Percentiles rank a stretch among this genome's conserved stretches.
Evolutionary conservation across 1,284 basidiomycete species (phyloP).

Genomic region (Ganoderma meredithae): DNA sequence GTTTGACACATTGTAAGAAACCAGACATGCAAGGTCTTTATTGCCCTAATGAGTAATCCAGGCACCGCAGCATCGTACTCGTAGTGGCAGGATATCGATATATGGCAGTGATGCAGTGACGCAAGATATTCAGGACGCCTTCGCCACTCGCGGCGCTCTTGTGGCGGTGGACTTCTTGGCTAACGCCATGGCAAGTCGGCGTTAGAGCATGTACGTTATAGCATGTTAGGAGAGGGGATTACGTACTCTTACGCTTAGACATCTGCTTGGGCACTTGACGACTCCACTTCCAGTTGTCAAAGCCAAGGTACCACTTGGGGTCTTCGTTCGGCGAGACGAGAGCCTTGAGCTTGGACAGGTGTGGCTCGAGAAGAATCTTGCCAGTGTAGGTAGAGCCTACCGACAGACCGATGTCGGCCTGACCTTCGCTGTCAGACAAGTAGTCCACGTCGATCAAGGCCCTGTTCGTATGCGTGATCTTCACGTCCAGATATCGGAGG

Average conservation of each 20-base stretch:
- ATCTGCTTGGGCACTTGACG: background rate
- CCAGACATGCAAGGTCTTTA: too few species aligned
- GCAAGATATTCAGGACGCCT: background rate
- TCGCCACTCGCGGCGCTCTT: background rate
- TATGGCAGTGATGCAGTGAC: background rate
- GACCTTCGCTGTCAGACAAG: background rate
- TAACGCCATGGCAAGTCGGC: background rate
- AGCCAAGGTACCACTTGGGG: slow-evolving; percentile 4
- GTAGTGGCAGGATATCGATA: background rate
- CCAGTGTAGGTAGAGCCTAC: background rate
- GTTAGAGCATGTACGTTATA: background rate
- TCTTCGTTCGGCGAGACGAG: slow-evolving; percentile 6
- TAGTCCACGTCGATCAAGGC: background rate
- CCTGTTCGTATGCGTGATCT: background rate
- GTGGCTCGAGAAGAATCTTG: background rate
- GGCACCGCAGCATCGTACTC: background rate
- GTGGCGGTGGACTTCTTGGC: background rate
- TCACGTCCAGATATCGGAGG: background rate
- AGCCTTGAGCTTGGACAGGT: slow-evolving; percentile 2
- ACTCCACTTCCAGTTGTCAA: background rate
- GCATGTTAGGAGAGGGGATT: background rate
- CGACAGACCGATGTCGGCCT: background rate
- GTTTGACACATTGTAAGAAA: too few species aligned
- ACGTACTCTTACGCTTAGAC: background rate
- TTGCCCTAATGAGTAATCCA: too few species aligned